These are phyloP conservation scores for Penicillium pancosmium DNA, from an alignment of 495 filamentous ascomycete species.

Conservation along the genomic window DNA sequence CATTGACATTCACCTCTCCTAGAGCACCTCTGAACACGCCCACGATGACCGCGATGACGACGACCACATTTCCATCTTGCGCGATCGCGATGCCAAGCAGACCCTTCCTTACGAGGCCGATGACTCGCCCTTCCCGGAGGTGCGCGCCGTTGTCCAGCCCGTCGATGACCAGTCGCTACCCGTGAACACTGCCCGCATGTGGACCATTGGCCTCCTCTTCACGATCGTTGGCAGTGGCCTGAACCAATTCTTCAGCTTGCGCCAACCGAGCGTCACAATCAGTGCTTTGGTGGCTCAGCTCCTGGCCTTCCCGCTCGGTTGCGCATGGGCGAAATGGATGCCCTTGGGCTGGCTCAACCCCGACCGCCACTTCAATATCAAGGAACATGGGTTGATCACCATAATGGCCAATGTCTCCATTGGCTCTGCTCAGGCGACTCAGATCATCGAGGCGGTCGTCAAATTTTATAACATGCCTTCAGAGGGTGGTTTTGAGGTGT, in stretches of 20 bases:
- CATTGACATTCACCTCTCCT: not conserved
- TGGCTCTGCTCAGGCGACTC: conserved; percentile 69
- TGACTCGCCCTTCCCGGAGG: conserved; percentile 74
- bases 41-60: conserved; percentile 23
- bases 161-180: conserved; percentile 68
- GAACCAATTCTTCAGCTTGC: conserved; percentile 74
- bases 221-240: conserved; percentile 69
- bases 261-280: conserved; percentile 60
- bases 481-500: conserved; percentile 66
- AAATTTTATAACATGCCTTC: conserved; percentile 72
- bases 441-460: conserved; percentile 66
- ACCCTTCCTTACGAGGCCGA: conserved; percentile 54
- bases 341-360: conserved; percentile 64
- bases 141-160: conserved; percentile 44
- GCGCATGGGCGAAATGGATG: conserved; percentile 57
- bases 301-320: conserved; percentile 70
- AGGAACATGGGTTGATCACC: conserved; percentile 77
- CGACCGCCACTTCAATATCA: conserved; percentile 75
- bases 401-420: conserved; percentile 69
- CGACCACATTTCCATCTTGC: conserved; percentile 30
- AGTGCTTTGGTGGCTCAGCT: conserved; percentile 71
- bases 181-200: conserved; percentile 70
- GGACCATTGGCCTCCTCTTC: conserved; percentile 69
- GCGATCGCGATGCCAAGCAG: conserved; percentile 40
- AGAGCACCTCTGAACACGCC: conserved; percentile 13